These are phyloP conservation scores for Apiospora hydei DNA, from an alignment of 2,329 filamentous ascomycete genomes.

Conservation along the genomic window DNA sequence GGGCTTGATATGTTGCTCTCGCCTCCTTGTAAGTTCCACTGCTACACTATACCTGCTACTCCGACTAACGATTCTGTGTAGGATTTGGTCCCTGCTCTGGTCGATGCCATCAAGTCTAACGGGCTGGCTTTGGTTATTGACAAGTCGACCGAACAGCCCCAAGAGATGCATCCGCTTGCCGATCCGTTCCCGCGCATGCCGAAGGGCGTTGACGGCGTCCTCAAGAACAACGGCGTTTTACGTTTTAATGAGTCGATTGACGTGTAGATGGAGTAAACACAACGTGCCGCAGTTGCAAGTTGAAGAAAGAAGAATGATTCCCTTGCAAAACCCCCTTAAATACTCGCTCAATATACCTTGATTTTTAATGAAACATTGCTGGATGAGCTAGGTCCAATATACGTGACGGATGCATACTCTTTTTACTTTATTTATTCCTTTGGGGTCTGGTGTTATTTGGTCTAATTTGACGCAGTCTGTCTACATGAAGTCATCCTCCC, in stretches of 20 bases:
- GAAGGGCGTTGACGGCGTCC: slow-evolving; percentile 84
- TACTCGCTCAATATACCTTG: not conserved
- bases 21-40: slow-evolving; percentile 73
- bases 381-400: not conserved
- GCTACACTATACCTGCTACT: not conserved
- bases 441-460: not conserved
- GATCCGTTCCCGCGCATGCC: slow-evolving; percentile 69
- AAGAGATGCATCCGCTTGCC: slow-evolving; percentile 47
- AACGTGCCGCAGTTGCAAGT: not conserved
- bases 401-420: not conserved
- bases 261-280: slow-evolving; percentile 49
- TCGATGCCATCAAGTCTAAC: slow-evolving; percentile 93
- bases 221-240: slow-evolving; percentile 86
- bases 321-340: not conserved
- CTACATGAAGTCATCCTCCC: slow-evolving; percentile 93
- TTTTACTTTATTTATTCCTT: slow-evolving; percentile 7
- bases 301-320: not conserved
- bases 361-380: not conserved
- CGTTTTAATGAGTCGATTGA: slow-evolving; percentile 94
- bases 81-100: slow-evolving; percentile 92
- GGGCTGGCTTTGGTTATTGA: slow-evolving; percentile 92
- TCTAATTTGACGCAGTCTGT: not conserved
- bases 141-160: slow-evolving; percentile 68
- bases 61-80: slow-evolving; percentile 46
- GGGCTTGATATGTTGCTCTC: slow-evolving; percentile 90